A percentile compares a stretch with the other conserved stretches of the same genome.
These are phyloP conservation scores for Candida methanosorbosa DNA, from an alignment of 805 yeast genomes.

Conservation along the genomic window DNA sequence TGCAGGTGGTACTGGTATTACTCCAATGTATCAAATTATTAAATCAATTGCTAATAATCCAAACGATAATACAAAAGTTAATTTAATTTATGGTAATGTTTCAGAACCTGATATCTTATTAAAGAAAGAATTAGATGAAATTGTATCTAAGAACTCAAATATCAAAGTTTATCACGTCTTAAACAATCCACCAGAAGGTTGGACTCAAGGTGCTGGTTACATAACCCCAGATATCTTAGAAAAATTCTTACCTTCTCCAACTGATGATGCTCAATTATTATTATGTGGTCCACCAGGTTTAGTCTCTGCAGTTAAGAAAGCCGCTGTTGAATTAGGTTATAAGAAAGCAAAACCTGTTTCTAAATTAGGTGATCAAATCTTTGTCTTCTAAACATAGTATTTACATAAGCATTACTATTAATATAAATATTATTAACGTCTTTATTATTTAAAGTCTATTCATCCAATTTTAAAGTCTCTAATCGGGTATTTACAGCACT, in stretches of 20 bases:
- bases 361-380: constrained; percentile 84
- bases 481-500: constrained; percentile 35
- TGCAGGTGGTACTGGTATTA: constrained; percentile 95
- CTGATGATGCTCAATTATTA: constrained; percentile 58
- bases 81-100: constrained; percentile 75
- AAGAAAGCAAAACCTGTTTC: constrained; percentile 83
- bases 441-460: not conserved
- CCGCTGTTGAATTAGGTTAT: constrained; percentile 65
- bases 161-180: constrained; percentile 67
- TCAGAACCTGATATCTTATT: constrained; percentile 73
- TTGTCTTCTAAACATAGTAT: constrained; percentile 54
- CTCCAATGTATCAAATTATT: constrained; percentile 92
- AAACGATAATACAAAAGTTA: constrained; percentile 65
- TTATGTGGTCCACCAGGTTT: constrained; percentile 94
- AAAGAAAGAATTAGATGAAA: constrained; percentile 67
- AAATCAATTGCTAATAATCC: constrained; percentile 75
- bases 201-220: constrained; percentile 77
- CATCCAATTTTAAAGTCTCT: constrained; percentile 32
- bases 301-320: constrained; percentile 78
- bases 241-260: constrained; percentile 51
- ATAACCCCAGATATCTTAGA: constrained; percentile 69
- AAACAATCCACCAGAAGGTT: constrained; percentile 60
- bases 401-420: too few relatives aligned
- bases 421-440: not conserved
- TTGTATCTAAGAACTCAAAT: constrained; percentile 47